phyloP scores from a whole-genome alignment of 2,329 filamentous ascomycete genomes.

The Emergomyces africanus region DNA sequence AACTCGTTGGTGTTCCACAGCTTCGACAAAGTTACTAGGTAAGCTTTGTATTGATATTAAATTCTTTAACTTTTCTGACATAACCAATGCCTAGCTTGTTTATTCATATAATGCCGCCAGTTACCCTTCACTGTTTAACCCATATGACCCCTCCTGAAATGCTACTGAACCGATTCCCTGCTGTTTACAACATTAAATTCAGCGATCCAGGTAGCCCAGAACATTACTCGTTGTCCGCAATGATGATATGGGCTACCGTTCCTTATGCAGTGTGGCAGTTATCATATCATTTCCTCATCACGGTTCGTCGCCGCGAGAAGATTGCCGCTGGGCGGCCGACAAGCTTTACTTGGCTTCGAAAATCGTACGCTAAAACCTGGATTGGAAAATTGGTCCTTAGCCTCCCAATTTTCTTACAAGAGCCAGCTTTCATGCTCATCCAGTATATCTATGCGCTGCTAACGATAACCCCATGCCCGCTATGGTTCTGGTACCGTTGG shows the following conservation, averaged over 20 bases:
- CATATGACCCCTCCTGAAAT: slow-evolving; percentile 59
- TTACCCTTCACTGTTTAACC: slow-evolving; percentile 80
- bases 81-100: slow-evolving; percentile 52
- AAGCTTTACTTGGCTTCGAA: slow-evolving; percentile 92
- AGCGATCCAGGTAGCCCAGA: slow-evolving; percentile 56
- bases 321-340: slow-evolving; percentile 92
- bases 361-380: slow-evolving; percentile 79
- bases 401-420: slow-evolving; percentile 64
- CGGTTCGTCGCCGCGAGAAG: slow-evolving; percentile 84
- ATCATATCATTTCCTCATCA: slow-evolving; percentile 87
- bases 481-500: slow-evolving; percentile 88
- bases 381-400: slow-evolving; percentile 75
- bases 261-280: slow-evolving; percentile 93
- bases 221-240: slow-evolving; percentile 66
- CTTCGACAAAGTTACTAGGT: slow-evolving; percentile 91
- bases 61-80: slow-evolving; percentile 8
- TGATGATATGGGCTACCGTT: slow-evolving; percentile 89
- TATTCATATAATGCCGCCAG: slow-evolving; percentile 98
- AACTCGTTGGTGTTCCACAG: slow-evolving; percentile 98
- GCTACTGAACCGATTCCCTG: slow-evolving; percentile 64
- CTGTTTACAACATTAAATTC: slow-evolving; percentile 67
- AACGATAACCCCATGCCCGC: slow-evolving; percentile 85
- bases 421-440: slow-evolving; percentile 88
- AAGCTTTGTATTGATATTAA: slow-evolving; percentile 22
- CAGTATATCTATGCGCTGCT: slow-evolving; percentile 83